phyloP scores from a whole-genome alignment of 495 filamentous ascomycete genomes.

The Chaetomium fimeti region DNA sequence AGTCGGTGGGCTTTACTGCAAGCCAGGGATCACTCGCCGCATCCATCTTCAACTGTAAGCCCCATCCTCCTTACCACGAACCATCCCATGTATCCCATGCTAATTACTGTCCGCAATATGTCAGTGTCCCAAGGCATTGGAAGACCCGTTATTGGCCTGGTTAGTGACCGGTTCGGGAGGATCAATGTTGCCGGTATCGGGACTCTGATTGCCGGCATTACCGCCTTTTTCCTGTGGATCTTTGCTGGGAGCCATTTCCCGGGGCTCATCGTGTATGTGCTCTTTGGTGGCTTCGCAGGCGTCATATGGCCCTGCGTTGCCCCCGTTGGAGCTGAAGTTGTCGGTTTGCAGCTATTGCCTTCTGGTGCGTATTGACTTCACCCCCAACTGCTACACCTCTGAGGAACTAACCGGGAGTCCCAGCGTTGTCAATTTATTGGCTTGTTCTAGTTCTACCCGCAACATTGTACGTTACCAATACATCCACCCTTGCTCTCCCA shows the following conservation, averaged over 20 bases:
- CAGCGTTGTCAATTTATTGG: slow-evolving; percentile 72
- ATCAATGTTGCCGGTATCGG: slow-evolving; percentile 64
- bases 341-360: slow-evolving; percentile 69
- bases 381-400: not conserved
- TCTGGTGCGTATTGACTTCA: slow-evolving; percentile 46
- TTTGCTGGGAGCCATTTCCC: slow-evolving; percentile 62
- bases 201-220: slow-evolving; percentile 59
- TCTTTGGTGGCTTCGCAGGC: slow-evolving; percentile 69
- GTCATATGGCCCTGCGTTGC: slow-evolving; percentile 71
- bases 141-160: slow-evolving; percentile 64
- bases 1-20: slow-evolving; percentile 59
- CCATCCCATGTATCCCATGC: slow-evolving; percentile 6
- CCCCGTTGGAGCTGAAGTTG: slow-evolving; percentile 75
- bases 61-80: not conserved
- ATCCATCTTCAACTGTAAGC: slow-evolving; percentile 69
- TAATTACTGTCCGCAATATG: not conserved
- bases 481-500: too few relatives aligned
- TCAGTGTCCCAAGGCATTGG: slow-evolving; percentile 47
- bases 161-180: slow-evolving; percentile 63
- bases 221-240: slow-evolving; percentile 66
- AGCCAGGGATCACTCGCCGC: slow-evolving; percentile 68
- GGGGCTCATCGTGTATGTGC: slow-evolving; percentile 66
- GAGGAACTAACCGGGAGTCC: not conserved
- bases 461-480: slow-evolving; percentile 51
- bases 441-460: slow-evolving; percentile 67